These are phyloP conservation scores for Hypomyces rosellus DNA, from an alignment of 2,329 filamentous ascomycete species.

Conservation along the genomic window DNA sequence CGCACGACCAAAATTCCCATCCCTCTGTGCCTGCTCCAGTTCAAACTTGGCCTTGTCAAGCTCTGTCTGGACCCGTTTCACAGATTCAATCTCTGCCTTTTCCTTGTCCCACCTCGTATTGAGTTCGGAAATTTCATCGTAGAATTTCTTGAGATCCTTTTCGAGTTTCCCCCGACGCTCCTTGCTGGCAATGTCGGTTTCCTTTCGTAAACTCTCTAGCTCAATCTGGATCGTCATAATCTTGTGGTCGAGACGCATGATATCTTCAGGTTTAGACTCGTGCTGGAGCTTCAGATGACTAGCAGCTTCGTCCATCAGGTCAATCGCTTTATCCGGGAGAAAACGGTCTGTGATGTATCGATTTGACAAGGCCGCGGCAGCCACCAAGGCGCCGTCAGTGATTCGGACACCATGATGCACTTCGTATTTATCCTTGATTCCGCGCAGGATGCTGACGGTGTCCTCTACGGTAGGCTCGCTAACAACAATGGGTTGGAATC, in stretches of 20 bases:
- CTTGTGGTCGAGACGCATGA: slow-evolving; percentile 84
- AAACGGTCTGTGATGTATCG: slow-evolving; percentile 96
- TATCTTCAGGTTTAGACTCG: slow-evolving; percentile 93
- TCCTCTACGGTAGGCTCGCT: slow-evolving; percentile 86
- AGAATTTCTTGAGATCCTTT: slow-evolving; percentile 64
- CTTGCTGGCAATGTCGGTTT: slow-evolving; percentile 82
- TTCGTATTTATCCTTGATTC: slow-evolving; percentile 97
- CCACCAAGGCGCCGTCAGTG: slow-evolving; percentile 84
- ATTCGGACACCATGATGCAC: slow-evolving; percentile 96
- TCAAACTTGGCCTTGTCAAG: slow-evolving; percentile 80
- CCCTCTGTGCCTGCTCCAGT: slow-evolving; percentile 78
- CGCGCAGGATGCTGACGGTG: slow-evolving; percentile 89
- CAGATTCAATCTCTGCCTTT: slow-evolving; percentile 72
- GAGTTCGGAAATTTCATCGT: slow-evolving; percentile 68
- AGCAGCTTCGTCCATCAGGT: slow-evolving; percentile 91
- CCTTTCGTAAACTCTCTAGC: slow-evolving; percentile 86
- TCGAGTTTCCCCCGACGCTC: slow-evolving; percentile 86
- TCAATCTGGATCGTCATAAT: slow-evolving; percentile 98
- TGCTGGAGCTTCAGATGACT: slow-evolving; percentile 86
- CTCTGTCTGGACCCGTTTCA: slow-evolving; percentile 84
- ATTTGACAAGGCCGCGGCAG: slow-evolving; percentile 86
- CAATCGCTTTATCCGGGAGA: slow-evolving; percentile 93
- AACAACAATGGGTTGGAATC: slow-evolving; percentile 94
- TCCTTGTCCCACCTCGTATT: slow-evolving; percentile 89
- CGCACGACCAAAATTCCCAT: slow-evolving; percentile 84